These are phyloP conservation scores for Reticulascus tulasneorum DNA, from an alignment of 2,329 filamentous ascomycete species.

Conservation along the genomic window DNA sequence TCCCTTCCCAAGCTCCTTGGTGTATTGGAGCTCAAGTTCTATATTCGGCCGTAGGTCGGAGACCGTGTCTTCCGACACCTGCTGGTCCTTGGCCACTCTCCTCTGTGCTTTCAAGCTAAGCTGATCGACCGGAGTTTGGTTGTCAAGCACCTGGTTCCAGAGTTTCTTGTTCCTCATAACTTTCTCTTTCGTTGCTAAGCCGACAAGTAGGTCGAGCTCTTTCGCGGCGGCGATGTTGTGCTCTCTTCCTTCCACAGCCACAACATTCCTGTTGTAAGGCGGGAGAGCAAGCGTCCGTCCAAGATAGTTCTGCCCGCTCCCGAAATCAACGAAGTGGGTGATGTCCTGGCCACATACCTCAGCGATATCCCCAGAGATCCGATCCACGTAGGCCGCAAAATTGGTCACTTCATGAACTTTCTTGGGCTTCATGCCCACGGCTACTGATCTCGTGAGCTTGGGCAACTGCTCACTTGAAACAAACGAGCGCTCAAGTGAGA, in stretches of 20 bases:
- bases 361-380: constrained; percentile 55
- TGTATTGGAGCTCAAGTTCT: constrained; percentile 49
- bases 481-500: constrained; percentile 65
- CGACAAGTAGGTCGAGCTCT: constrained; percentile 78
- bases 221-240: constrained; percentile 84
- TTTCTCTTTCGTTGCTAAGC: constrained; percentile 67
- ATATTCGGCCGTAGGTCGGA: constrained; percentile 43
- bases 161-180: constrained; percentile 81
- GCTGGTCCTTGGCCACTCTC: constrained; percentile 25
- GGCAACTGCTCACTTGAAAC: constrained; percentile 42
- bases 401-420: constrained; percentile 91
- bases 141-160: constrained; percentile 52
- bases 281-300: constrained; percentile 80
- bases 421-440: constrained; percentile 92
- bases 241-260: constrained; percentile 85
- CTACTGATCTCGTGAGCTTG: constrained; percentile 64
- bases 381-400: constrained; percentile 80
- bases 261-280: constrained; percentile 81
- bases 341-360: constrained; percentile 55
- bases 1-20: constrained; percentile 58
- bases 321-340: constrained; percentile 91
- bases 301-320: constrained; percentile 94
- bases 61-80: constrained; percentile 28
- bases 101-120: too few species aligned
- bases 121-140: constrained; percentile 34